These are phyloP conservation scores for Trichoderma asperelloides DNA, from an alignment of 495 filamentous ascomycete species.

Conservation along the genomic window DNA sequence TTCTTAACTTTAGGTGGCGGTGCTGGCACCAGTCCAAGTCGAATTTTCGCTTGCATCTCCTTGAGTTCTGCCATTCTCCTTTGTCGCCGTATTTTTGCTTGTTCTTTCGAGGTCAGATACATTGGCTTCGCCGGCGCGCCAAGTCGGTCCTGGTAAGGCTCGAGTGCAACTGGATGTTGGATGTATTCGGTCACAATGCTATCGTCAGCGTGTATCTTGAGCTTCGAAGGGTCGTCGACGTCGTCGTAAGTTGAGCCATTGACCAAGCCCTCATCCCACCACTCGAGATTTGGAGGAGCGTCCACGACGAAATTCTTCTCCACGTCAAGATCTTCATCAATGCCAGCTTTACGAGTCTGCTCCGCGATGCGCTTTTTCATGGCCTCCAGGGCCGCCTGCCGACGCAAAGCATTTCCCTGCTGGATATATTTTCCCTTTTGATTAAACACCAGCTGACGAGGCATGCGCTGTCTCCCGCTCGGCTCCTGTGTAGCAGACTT, in stretches of 20 bases:
- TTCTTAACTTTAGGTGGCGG: conserved; percentile 93
- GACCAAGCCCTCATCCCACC: conserved; percentile 93
- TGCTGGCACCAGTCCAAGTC: conserved; percentile 79
- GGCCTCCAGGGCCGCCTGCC: conserved; percentile 79
- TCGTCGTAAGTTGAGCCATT: conserved; percentile 62
- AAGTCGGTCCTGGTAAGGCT: conserved; percentile 82
- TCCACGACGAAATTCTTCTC: conserved; percentile 87
- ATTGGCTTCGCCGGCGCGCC: conserved; percentile 76
- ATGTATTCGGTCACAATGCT: conserved; percentile 82
- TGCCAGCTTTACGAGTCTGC: conserved; percentile 69
- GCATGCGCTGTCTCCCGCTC: conserved; percentile 51
- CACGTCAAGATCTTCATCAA: conserved; percentile 82
- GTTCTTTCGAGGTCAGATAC: conserved; percentile 84
- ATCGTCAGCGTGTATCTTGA: conserved; percentile 71
- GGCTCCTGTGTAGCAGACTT: conserved; percentile 55
- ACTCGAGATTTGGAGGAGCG: conserved; percentile 80
- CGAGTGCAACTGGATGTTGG: conserved; percentile 87
- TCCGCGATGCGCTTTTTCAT: conserved; percentile 92
- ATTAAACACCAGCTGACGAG: conserved; percentile 80
- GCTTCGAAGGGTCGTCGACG: conserved; percentile 50
- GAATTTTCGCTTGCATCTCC: conserved; percentile 91
- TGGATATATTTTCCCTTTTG: conserved; percentile 95
- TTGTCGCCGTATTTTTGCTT: conserved; percentile 83
- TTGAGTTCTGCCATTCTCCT: conserved; percentile 85
- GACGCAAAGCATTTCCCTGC: conserved; percentile 77